A percentile compares a stretch with the other conserved stretches of the same genome.
phyloP scores from a whole-genome alignment of 2,329 filamentous ascomycete species.

The Gaeumannomyces sp. region DNA sequence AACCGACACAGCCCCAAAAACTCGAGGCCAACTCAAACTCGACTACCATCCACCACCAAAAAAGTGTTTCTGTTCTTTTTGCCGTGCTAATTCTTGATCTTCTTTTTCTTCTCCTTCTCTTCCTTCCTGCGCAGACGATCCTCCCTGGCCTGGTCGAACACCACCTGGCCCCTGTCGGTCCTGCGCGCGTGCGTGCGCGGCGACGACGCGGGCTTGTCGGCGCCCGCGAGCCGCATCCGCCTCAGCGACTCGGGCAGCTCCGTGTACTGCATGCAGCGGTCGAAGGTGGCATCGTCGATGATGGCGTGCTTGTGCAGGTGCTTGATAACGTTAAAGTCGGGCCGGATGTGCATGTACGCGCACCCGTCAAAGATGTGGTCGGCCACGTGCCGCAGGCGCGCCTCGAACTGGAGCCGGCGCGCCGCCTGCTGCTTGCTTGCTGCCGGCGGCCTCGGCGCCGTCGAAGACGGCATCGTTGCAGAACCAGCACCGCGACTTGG shows the following conservation, averaged over 20 bases:
- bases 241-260: neutral
- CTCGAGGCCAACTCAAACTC: neutral
- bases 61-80: constrained; percentile 4
- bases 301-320: constrained; percentile 26
- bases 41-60: neutral
- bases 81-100: neutral
- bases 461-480: constrained; percentile 34
- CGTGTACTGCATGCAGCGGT: constrained; percentile 7
- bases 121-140: constrained; percentile 4
- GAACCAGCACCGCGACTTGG: constrained; percentile 40
- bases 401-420: constrained; percentile 23
- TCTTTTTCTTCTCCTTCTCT: neutral
- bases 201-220: constrained; percentile 3
- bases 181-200: neutral
- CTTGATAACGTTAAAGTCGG: constrained; percentile 34
- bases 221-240: neutral
- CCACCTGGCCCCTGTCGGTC: neutral
- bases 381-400: constrained; percentile 45
- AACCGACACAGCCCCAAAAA: neutral
- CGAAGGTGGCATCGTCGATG: constrained; percentile 22
- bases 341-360: constrained; percentile 22
- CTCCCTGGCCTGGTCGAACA: constrained; percentile 9
- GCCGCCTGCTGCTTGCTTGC: neutral
- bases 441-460: neutral
- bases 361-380: constrained; percentile 32